Evolutionary conservation across 371 early-diverging fungal genomes (phyloP).

Genomic region (Apophysomyces elegans): DNA sequence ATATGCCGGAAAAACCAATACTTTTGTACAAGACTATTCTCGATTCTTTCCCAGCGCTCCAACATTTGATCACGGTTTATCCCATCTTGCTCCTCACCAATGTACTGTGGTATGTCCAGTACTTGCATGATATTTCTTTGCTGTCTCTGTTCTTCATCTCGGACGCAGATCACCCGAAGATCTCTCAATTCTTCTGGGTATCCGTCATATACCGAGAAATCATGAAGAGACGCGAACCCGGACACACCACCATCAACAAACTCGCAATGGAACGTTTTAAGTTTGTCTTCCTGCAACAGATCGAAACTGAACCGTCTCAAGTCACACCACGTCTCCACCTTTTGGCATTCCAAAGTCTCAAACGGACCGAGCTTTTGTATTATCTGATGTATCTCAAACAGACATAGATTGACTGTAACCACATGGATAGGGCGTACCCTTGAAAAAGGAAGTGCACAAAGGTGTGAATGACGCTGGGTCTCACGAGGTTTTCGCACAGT

Average conservation of each 20-base stretch:
- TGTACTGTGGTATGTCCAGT: not conserved
- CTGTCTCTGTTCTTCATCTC: not conserved
- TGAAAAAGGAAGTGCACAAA: slow-evolving; percentile 1
- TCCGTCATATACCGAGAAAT: not conserved
- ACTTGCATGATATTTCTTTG: not conserved
- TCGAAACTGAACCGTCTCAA: not conserved
- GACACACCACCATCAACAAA: not conserved
- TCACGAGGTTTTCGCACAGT: not conserved
- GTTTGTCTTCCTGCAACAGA: not conserved
- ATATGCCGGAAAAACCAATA: not conserved
- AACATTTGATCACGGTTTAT: not conserved
- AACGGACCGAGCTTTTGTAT: not conserved
- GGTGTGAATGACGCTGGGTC: not conserved
- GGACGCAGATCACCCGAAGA: not conserved
- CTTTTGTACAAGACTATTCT: not conserved
- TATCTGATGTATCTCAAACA: slow-evolving; percentile 2
- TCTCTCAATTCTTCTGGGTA: not conserved
- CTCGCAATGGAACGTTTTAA: not conserved
- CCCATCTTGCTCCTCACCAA: slow-evolving; percentile 3
- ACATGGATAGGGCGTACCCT: not conserved
- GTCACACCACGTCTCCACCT: slow-evolving; percentile 3
- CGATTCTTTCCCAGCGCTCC: not conserved
- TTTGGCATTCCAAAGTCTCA: not conserved
- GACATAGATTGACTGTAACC: slow-evolving; percentile 4
- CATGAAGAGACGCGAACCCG: not conserved